These are phyloP conservation scores for Fraxinus platypoda DNA, from an alignment of 305 asterid genomes.

Conservation along the genomic window DNA sequence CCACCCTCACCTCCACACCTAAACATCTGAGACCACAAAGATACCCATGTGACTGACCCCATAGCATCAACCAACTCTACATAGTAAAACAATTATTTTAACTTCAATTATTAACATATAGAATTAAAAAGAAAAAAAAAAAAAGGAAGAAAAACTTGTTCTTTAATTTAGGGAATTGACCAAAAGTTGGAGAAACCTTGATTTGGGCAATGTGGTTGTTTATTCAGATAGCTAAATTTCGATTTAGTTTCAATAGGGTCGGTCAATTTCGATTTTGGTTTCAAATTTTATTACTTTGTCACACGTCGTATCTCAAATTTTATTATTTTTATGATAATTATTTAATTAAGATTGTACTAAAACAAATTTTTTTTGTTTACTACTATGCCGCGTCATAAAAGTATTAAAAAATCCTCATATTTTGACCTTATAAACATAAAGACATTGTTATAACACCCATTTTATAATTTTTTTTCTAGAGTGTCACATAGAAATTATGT, in stretches of 20 bases:
- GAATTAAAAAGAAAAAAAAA: not conserved
- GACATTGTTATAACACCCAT: no score
- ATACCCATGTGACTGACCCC: conserved; percentile 24
- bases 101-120: not conserved
- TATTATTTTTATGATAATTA: no score
- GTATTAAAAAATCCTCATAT: not conserved
- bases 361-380: not conserved
- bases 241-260: not conserved
- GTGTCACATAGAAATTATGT: not conserved
- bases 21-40: conserved; percentile 22
- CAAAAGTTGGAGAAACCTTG: not conserved
- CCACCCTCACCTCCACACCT: conserved; percentile 20
- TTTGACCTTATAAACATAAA: not conserved
- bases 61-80: not conserved
- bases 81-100: not conserved
- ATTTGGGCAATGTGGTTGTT: not conserved
- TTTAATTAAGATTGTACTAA: no score
- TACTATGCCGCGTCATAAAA: not conserved
- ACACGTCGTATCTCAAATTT: no score
- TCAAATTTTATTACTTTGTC: no score
- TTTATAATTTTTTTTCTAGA: no score
- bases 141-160: not conserved
- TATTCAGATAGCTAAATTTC: no score
- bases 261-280: not conserved
- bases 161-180: not conserved